Base-by-base conservation (phyloP, 139 green algal genomes). In the Volvox reticuliferus region DNA sequence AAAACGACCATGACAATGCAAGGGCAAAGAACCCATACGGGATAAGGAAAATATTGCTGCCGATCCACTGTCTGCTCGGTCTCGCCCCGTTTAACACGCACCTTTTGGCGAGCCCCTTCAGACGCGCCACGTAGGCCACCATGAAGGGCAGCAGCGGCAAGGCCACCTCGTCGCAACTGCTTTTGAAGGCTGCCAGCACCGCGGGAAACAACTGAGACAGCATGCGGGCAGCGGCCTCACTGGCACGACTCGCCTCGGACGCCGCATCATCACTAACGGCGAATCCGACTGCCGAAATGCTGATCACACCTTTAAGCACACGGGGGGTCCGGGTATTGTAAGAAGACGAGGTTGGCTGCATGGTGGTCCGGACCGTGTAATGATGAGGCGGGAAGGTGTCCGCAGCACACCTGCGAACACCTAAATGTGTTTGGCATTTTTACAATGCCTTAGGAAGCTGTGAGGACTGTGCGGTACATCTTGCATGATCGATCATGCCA, bases 141-240 rank as follows among this genome's bases (percentile, higher is more conserved):
- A 99, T 94, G 94, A 98, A 98, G 21, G 96, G 94, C 44, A 98
- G 79, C 65, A 98, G 91, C 24, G 96, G 93, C 77, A 96, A 91
- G 12, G 91, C 89, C 73, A 98, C 94, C 32, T 97, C 95, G 32
- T 98, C 96, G 0, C 93, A n/a, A 32, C 30, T 32, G 55, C 83
- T 89, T 37, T 82, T 87, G 73, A 98, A 95, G 0, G 94, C 95
- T 3, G 91, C 82, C 75, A 98, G 86, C 18, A 97, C 26, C 32
- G 90, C 63, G 1, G 93, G 93, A 17, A 96, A 93, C 9, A 98
- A 92, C 30, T 91, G 33, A 21, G 87, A 82, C 62, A 98, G 83
- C 76, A 96, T 90, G n/a, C 35, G 20, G 76, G 86, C 71, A 0
- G 94, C 95, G 24, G 86, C 77, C 13, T 91, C 83, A 20, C 87